Base-by-base conservation (phyloP, 2,329 filamentous ascomycete genomes). In the Neonectria sp. region DNA sequence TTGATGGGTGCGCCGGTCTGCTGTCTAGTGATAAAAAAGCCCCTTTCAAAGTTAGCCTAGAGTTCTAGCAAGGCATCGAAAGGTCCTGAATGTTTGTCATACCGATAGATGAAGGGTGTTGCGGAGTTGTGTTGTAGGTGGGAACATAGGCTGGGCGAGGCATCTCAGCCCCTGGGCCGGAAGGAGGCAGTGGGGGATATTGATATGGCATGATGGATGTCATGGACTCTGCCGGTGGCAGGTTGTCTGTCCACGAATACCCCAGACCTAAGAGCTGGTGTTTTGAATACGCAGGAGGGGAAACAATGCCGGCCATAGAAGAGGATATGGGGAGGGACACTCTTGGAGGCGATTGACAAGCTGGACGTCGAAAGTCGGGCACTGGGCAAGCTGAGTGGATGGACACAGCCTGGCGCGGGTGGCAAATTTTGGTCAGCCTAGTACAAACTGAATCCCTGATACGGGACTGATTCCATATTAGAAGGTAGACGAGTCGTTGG, bases 11-110 rank as follows among this genome's bases (percentile, higher is more conserved):
- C 71, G 83, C 80, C 56, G 81, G 81, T 69, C 81, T 82, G 67
- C 84, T 81, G 76, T 83, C 84, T 72, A 86, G 83, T 51, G 84
- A 85, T 69, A 86, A 86, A 76, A 85, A 79, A 55, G 86, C 83
- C 73, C 85, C 84, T 76, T 86, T 86, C 65, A 84, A 72, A 69
- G 82, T 82, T 74, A 82, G 55, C 24, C 65, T 58, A 35, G 73
- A 63, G 57, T 82, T 81, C 69, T 79, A 80, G 68, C 80, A 79
- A 55, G 66, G 80, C 79, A 68, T 76, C 73, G 68, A 79, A 75
- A 49, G 80, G 72, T 65, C 78, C 75, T 68, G 78, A 71, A 77
- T 75, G 69, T 78, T 76, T 69, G 70, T 74, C 71, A 79, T 79
- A 67, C 69, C 76, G 63, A 78, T 73, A 43, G 75, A 72, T 43